A percentile compares a stretch with the other conserved stretches of the same genome.
Conservation (phyloP, 306 rosid genomes). For the Lotus japonicus region DNA sequence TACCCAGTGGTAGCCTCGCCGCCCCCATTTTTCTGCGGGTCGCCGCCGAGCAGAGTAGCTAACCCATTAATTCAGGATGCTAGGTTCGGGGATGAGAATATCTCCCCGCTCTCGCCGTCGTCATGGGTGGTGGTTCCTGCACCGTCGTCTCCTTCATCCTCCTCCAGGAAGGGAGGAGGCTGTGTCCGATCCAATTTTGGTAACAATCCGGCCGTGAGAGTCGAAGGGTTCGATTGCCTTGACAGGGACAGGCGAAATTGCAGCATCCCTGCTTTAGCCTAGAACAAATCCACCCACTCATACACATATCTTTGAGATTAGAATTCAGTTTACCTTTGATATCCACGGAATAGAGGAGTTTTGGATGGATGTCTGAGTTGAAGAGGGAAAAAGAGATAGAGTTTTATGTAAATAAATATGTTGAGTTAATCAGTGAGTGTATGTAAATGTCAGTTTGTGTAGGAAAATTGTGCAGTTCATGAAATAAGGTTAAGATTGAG, state of each 20-base stretch:
- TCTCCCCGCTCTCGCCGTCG: constrained; percentile 31
- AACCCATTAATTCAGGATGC: constrained; percentile 92
- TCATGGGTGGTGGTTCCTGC: constrained; percentile 32
- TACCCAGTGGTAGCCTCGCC: constrained; percentile 53
- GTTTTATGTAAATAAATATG: constrained; percentile 41
- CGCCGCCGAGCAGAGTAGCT: constrained; percentile 97
- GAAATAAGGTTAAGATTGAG: constrained; percentile 24
- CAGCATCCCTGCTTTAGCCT: constrained; percentile 88
- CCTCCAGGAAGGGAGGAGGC: constrained; percentile 79
- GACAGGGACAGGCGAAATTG: constrained; percentile 80
- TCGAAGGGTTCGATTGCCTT: constrained; percentile 93
- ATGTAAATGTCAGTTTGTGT: constrained; percentile 38
- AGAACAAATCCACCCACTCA: constrained; percentile 6
- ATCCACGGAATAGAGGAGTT: constrained; percentile 31
- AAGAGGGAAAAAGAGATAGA: constrained; percentile 7
- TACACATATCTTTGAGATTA: constrained; percentile 15
- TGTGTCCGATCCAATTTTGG: constrained; percentile 65
- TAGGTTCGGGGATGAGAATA: constrained; percentile 74
- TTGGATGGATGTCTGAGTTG: constrained; percentile 28
- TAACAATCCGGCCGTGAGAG: constrained; percentile 68
- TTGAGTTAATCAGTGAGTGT: constrained; percentile 18
- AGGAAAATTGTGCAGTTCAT: constrained; percentile 12
- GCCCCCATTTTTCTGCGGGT: constrained; percentile 92
- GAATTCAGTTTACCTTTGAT: constrained; percentile 23
- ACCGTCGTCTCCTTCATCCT: constrained; percentile 40